phyloP scores from a whole-genome alignment of 1,284 basidiomycete species.

The Tylopilus sp. region DNA sequence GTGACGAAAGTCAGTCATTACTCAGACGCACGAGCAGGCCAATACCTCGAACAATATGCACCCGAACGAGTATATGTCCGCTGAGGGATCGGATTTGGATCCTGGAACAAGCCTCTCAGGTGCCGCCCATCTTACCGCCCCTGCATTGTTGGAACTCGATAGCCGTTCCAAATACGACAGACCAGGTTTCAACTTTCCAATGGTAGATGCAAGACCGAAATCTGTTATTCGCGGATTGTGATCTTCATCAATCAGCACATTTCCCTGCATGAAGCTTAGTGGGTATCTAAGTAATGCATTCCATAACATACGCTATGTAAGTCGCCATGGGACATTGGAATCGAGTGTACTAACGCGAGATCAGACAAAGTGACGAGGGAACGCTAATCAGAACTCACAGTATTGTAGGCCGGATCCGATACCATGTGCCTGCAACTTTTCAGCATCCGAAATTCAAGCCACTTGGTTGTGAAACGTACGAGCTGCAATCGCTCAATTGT shows the following conservation, averaged over 20 bases:
- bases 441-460: background rate
- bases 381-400: background rate
- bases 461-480: background rate
- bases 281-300: background rate
- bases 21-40: background rate
- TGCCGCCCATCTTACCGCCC: constrained; percentile 1
- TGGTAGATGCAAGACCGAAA: constrained; percentile 9
- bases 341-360: constrained; percentile 19
- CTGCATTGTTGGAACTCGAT: constrained; percentile 14
- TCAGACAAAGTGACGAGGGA: background rate
- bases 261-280: constrained; percentile 9
- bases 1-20: background rate
- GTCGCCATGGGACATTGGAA: constrained; percentile 12
- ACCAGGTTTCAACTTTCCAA: constrained; percentile 10
- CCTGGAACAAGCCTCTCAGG: constrained; percentile 9
- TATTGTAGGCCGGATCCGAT: constrained; percentile 15
- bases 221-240: constrained; percentile 14
- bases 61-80: constrained; percentile 17
- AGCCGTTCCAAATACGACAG: constrained; percentile 16
- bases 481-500: background rate
- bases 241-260: constrained; percentile 20
- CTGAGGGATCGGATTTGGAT: background rate
- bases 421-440: background rate
- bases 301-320: no score
- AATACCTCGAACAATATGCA: constrained; percentile 23